A percentile compares a stretch with the other conserved stretches of the same genome.
phyloP scores from a whole-genome alignment of 176 grass and related monocot genomes.

The Poa pratensis region DNA sequence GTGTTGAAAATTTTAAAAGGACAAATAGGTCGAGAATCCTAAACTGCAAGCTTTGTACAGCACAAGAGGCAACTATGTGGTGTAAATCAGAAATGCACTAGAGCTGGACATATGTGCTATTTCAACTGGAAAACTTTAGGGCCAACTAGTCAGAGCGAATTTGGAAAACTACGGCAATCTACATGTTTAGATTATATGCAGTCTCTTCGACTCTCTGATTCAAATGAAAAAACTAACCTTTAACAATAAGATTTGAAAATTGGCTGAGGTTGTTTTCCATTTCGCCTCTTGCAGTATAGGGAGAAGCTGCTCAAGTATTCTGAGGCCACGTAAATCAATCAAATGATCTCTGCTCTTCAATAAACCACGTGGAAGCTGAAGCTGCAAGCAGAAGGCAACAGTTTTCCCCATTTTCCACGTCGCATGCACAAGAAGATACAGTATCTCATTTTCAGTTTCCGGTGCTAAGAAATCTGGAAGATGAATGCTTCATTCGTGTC shows the following conservation, averaged over 20 bases:
- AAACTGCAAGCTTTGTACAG: background rate
- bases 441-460: background rate
- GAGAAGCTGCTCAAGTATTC: background rate
- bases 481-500: conserved; percentile 10
- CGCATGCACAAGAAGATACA: background rate
- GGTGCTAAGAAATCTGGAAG: background rate
- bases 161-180: background rate
- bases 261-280: conserved; percentile 6
- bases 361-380: background rate
- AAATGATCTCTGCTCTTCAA: background rate
- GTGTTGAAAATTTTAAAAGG: background rate
- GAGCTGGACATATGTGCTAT: background rate
- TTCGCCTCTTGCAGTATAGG: background rate
- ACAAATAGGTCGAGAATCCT: background rate
- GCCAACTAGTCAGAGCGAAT: background rate
- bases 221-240: background rate
- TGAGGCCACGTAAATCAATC: background rate
- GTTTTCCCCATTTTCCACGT: background rate
- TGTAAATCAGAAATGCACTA: conserved; percentile 2
- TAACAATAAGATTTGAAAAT: background rate
- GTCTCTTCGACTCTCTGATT: background rate
- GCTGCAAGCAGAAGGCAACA: conserved; percentile 20
- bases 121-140: conserved; percentile 12
- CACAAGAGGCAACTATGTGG: background rate
- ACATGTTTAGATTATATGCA: background rate